Evolutionary conservation across 2,329 filamentous ascomycete species (phyloP), one percentile per base, ranked within the genome.

Genomic region (Paraphoma chrysanthemicola): DNA sequence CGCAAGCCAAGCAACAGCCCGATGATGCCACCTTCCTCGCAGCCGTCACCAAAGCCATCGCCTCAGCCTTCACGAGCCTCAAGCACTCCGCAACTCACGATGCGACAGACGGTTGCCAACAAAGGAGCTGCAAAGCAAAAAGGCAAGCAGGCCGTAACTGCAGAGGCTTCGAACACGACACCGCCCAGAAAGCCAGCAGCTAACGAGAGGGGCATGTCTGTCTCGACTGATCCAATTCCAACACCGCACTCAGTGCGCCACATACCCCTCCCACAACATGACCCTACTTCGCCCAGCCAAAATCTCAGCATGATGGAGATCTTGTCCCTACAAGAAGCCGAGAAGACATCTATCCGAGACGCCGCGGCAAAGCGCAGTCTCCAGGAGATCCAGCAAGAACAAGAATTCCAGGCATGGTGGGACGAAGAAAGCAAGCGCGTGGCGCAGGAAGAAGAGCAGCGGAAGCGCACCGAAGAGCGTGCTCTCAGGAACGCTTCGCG

Each of bases 351-450:
- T 16, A 88, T 96, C 58, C 89, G 87, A 51, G 93, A 97, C 72
- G 92, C 93, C 0, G 88, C 88, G 10, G 91, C 93, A 2, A 97
- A 96, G 78, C 86, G 94, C 53, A 95, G 91, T 61, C 80, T 99
- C 30, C 89, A 96, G 70, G 95, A 98, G 61, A 99, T 99, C 56
- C 95, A 99, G 74, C 88, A 95, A 63, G 95, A 99, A 77, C 95
- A 99, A 72, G 92, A 92, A 49, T 99, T 99, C 73, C 92, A 97
- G 73, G 89, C 96, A 73, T 97, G 93, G 93, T 97, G 93, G 93
- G 92, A 96, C 64, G 88, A 90, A 60, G 93, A 97, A 76, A 92
- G 89, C 67, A 84, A 84, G 57, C 83, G 90, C 29, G 86, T 90
- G 38, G 88, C 89, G 62, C 86, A 89, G 63, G 87, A 83, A 64